Evolutionary conservation across 495 filamentous ascomycete species (phyloP), one percentile per base, ranked within the genome.

Genomic region (Hypoxylon fragiforme): DNA sequence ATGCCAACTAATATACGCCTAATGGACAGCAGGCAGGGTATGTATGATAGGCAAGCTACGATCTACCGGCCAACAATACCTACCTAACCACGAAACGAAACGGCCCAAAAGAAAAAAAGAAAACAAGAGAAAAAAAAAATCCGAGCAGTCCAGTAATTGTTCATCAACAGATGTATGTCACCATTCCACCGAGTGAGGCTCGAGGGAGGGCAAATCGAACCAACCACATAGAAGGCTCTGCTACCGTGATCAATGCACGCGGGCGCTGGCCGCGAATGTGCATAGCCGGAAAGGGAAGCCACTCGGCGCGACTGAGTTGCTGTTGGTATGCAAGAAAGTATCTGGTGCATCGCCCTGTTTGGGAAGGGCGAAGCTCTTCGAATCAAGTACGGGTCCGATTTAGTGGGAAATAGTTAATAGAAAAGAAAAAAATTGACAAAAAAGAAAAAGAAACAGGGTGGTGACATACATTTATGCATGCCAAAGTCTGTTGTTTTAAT

Each of bases 321-420:
- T 46, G 45, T 32, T 45, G 30, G 32, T 47, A 26, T 30, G 14
- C 24, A 14, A n/a, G 7, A 34, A 42, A 32, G n/a, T 22, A 21
- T 16, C 13, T 50, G 21, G 20, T 22, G 30, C 22, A 18, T 24
- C 11, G 13, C 30, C n/a, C 34, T 28, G 45, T 42, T 7, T 18
- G 18, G 40, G 16, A 15, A 7, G 34, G 16, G 43, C 45, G 13
- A 46, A 38, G 50, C 57, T 28, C 51, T 9, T 28, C 50, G 35
- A 61, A 61, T 61, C 46, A 61, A 38, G 41, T 60, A 28, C 18
- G 2, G n/a, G 24, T 37, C 51, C 51, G 46, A 16, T 11, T 20
- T 38, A n/a, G 11, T n/a, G n/a, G n/a, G n/a, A n/a, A n/a, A n/a
- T n/a, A n/a, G n/a, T n/a, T n/a, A n/a, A n/a, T n/a, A n/a, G n/a